Base-by-base conservation (phyloP, 1,284 basidiomycete genomes). In the Ganoderma lucidum region DNA sequence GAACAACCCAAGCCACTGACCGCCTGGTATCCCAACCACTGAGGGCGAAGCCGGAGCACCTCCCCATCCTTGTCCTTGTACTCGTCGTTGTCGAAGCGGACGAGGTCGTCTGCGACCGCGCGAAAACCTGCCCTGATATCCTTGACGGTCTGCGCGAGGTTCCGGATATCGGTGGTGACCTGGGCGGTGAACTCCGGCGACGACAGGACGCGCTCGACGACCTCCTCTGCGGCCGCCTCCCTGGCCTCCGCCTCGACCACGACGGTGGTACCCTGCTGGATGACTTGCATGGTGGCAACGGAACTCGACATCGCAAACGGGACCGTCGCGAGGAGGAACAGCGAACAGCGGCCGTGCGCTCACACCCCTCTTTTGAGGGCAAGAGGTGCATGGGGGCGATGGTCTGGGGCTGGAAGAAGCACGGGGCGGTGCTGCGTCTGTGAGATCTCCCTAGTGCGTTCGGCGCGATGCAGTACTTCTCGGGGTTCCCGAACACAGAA, bases 21-120 rank as follows among this genome's bases (percentile, higher is more conserved):
- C 56, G 37, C 10, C 32, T 59, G 56, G 56, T 59, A 58, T 10
- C 19, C 35, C 32, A 59, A 39, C 56, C 56, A 59, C 12, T 12
- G 56, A 39, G 56, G 56, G 6, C 56, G 56, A n/a, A 59, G 56
- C 32, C n/a, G 35, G n/a, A 59, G 56, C 37, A 59, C 37, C n/a
- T 37, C 56, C 3, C 56, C 56, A 12, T 59, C 35, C 56, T 39
- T 37, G 10, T 59, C 56, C 32, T 14, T 17, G 32, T 59, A 59
- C 37, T 59, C 35, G 2, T 59, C 56, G 19, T n/a, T 37, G 35
- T 59, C 56, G 37, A 59, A 59, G 8, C 9, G 12, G n/a, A 59
- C n/a, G 9, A 59, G 37, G 56, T 37, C 37, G 56, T 39, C 37
- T 17, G 56, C 56, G 19, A 59, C 56, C 35, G 37, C 37, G 12